Evolutionary conservation across 495 filamentous ascomycete species (phyloP).

Genomic region (Podospora comata): DNA sequence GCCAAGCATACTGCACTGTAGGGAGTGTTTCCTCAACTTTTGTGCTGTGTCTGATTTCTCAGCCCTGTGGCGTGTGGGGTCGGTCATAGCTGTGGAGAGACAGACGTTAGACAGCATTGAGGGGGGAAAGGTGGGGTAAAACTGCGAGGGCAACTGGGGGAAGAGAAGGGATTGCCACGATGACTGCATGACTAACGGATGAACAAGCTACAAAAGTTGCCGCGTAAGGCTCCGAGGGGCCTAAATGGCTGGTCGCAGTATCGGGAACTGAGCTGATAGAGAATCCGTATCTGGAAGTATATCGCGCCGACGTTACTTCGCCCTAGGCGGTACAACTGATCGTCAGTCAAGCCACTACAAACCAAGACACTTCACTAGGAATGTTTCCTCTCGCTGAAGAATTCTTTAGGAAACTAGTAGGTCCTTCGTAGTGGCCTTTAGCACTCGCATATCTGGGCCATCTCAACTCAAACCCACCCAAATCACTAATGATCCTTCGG

Average conservation of each 20-base stretch:
- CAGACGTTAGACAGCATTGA: not conserved
- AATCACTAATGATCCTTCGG: constrained; percentile 12
- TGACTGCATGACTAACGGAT: not conserved
- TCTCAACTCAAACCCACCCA: not conserved
- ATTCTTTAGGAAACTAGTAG: no score
- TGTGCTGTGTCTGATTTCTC: constrained; percentile 1
- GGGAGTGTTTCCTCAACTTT: not conserved
- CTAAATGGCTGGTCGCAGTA: not conserved
- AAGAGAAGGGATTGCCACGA: not conserved
- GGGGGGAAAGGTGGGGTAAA: not conserved
- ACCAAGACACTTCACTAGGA: no score
- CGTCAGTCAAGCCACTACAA: not conserved
- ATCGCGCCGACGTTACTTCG: not conserved
- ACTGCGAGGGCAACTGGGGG: not conserved
- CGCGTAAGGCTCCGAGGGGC: not conserved
- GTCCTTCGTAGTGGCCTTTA: not conserved
- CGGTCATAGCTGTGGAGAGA: not conserved
- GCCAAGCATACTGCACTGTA: not conserved
- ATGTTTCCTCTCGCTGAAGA: no score
- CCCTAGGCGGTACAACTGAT: not conserved
- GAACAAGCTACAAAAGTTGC: not conserved
- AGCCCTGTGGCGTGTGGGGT: constrained; percentile 7
- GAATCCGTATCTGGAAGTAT: not conserved
- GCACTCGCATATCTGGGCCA: constrained; percentile 11
- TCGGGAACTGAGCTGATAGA: no score